Conservation (phyloP, 495 filamentous ascomycete genomes). For the Lophiotrema nucula region DNA sequence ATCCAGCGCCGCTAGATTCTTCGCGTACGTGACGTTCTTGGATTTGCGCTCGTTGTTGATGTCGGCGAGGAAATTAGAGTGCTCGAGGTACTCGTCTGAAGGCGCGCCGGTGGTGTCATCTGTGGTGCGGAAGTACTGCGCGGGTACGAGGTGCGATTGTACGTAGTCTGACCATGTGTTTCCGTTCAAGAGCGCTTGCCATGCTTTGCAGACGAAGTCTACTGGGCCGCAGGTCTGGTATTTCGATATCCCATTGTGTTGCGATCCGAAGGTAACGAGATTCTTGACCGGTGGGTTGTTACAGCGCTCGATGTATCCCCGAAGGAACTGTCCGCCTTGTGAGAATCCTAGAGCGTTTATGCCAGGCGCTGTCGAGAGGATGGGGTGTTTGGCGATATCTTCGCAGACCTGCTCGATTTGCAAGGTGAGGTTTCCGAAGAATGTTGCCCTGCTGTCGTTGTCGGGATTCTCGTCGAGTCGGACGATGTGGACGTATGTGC, state of each 20-base stretch:
- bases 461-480: conserved; percentile 64
- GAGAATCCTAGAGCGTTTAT: conserved; percentile 93
- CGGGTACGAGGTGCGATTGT: conserved; percentile 79
- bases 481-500: conserved; percentile 80
- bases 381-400: conserved; percentile 72
- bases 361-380: conserved; percentile 74
- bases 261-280: conserved; percentile 87
- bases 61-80: conserved; percentile 95
- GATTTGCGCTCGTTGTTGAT: conserved; percentile 85
- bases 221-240: conserved; percentile 63
- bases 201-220: conserved; percentile 79
- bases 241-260: conserved; percentile 88
- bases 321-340: conserved; percentile 93
- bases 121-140: conserved; percentile 79
- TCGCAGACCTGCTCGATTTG: conserved; percentile 79
- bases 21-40: conserved; percentile 74
- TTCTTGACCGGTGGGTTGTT: conserved; percentile 75
- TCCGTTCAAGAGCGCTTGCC: conserved; percentile 65
- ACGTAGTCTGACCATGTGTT: conserved; percentile 76
- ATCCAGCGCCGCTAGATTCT: conserved; percentile 67
- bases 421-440: conserved; percentile 83
- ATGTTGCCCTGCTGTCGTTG: conserved; percentile 75
- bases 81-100: conserved; percentile 66
- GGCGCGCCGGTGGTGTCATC: conserved; percentile 51
- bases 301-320: conserved; percentile 89